Evolutionary conservation across 2,329 filamentous ascomycete genomes (phyloP), one percentile per base, ranked within the genome.

Genomic region (Talaromyces sp.): DNA sequence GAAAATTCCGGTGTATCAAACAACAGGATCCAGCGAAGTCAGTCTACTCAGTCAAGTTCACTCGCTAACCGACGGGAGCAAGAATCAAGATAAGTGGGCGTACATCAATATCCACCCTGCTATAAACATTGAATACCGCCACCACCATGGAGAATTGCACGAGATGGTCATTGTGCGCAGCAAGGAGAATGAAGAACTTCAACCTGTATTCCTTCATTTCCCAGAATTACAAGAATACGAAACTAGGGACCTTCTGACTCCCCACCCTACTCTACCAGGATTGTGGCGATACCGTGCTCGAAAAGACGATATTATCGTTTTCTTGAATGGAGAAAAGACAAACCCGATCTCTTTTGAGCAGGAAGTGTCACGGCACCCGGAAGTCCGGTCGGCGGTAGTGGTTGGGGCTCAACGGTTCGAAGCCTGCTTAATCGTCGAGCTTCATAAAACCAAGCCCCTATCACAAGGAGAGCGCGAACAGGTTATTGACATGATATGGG

Each of bases 281-380:
- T 15, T 66, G n/a, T 68, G 65, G 67, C 40, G 58, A 4, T 67
- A 65, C 34, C 51, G 60, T 43, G 62, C 54, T 6, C 62, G 67
- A 13, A 59, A 58, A 10, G 65, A 68, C 56, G 67, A 68, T 58
- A 63, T 68, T 36, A 58, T 68, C 11, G 61, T 66, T 3, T 60
- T 66, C 19, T 38, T 63, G 22, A 66, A 66, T 19, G 65, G 65
- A 5, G 60, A 66, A n/a, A 66, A 66, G 47, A 62, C 60, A 4
- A 63, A 63, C 47, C 65, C 65, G 13, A 64, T 64, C 40, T 66
- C 61, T 10, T 59, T 66, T 53, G 65, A 66, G 22, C 59, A 64
- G 13, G 53, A 59, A 22, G 54, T 66, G 7, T 56, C 56, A 17
- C 25, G 56, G 25, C 54, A 66, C 8, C 43, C 61, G 1, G 59